Percentiles rank a stretch among this genome's conserved stretches.
Evolutionary conservation across 176 grass and related monocot genomes (phyloP).

Genomic region (Neostapfia colusana): DNA sequence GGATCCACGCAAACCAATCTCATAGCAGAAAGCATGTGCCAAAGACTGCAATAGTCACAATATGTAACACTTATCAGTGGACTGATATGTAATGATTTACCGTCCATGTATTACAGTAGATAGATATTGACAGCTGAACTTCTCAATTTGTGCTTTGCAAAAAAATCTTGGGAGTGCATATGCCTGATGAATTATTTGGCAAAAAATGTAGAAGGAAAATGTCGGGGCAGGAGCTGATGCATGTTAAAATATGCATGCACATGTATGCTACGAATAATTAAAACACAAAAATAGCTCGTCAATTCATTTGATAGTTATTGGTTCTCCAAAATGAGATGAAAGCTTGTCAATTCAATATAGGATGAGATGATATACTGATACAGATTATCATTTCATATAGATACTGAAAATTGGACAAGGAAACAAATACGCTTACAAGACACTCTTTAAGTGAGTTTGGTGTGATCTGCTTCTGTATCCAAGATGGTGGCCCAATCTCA

Average conservation of each 20-base stretch:
- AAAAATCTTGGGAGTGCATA: too few species aligned
- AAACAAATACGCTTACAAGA: constrained; percentile 5
- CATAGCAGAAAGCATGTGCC: neutral
- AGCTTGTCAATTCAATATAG: neutral
- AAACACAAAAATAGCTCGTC: neutral
- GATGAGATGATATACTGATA: neutral
- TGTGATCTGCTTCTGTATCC: constrained; percentile 45
- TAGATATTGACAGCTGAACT: neutral
- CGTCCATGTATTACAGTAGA: neutral
- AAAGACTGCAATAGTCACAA: neutral
- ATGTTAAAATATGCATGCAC: neutral
- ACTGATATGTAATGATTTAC: neutral
- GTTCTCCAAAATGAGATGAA: neutral
- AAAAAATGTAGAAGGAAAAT: too few species aligned
- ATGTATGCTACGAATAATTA: neutral
- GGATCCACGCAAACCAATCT: neutral
- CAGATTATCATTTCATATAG: neutral
- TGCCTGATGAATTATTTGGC: too few species aligned
- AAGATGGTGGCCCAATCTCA: constrained; percentile 26
- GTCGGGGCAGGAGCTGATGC: too few species aligned
- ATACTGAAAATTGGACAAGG: neutral
- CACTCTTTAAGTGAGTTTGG: neutral
- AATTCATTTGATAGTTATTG: neutral
- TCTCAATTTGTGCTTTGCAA: too few species aligned
- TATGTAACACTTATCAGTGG: neutral